Base-by-base conservation (phyloP, 768 basidiomycete species). In the Amanita jacksonii region DNA sequence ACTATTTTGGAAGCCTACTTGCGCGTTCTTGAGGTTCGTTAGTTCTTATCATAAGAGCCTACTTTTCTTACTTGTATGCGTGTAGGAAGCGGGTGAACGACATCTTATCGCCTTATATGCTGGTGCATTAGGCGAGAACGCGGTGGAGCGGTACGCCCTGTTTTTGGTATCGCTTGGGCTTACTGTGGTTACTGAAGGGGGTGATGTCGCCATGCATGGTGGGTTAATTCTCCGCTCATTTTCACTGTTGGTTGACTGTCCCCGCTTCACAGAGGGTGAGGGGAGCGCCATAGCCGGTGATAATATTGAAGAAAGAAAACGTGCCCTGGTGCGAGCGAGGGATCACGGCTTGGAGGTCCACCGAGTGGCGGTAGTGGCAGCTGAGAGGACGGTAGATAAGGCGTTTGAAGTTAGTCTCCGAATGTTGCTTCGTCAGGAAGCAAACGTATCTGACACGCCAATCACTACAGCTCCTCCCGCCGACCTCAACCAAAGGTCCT, bases 81-180 rank as follows among this genome's bases (percentile, higher is more conserved):
- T 40, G 27, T 51, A 85, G 81, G 68, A 69, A 32, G 83, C 86
- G 13, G 86, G 85, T 13, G 72, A 92, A 61, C 74, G 87, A 25
- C 78, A 85, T 32, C 72, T 98, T 13, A 91, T 98, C 9, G 92
- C 94, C 0, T 77, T 96, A 69, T 98, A 99, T 59, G 91, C 91
- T 5, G 79, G 87, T 10, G 87, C 88, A 22, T 65, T 98, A 16
- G 87, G 91, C 5, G 83, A 89, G 54, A 89, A 90, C 50, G 91
- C 91, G 2, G 80, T 94, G 28, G 85, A 91, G 53, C 82, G 89
- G 27, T 98, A 97, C 53, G 91, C 92, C 0, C 67, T 82, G 53
- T 97, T 92, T 79, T 70, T 98, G 18, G 77, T 85, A 23, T 85
- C 82, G 0, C 71, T 87, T 13, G 83, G 76, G 34, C 70, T 86